Percentiles rank a stretch among this genome's conserved stretches.
phyloP scores from a whole-genome alignment of 257 asterid genomes.

The Linaria vulgaris region DNA sequence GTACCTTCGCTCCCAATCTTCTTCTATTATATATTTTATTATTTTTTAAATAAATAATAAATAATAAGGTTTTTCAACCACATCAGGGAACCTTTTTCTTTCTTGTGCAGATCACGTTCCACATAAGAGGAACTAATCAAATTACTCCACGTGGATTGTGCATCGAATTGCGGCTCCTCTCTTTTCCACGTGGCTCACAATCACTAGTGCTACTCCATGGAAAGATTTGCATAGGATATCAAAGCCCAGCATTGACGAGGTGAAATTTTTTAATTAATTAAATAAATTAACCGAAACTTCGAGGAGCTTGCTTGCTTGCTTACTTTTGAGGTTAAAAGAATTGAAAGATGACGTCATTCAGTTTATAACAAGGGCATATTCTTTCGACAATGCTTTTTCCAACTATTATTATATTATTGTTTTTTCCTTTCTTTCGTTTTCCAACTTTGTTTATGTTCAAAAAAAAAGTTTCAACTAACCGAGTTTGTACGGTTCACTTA shows the following conservation, averaged over 20 bases:
- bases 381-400: no score
- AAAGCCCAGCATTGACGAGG: neutral
- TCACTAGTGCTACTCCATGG: neutral
- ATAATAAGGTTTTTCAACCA: neutral
- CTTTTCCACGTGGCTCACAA: neutral
- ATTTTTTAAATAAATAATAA: no score
- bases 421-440: neutral
- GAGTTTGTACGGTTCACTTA: no score
- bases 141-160: neutral
- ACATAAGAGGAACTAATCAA: neutral
- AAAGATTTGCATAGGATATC: neutral
- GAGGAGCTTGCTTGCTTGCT: conserved; percentile 14
- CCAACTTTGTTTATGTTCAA: no score
- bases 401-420: neutral
- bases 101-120: neutral
- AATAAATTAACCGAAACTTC: conserved; percentile 10
- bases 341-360: neutral
- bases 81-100: neutral
- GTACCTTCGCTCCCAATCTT: conserved; percentile 17
- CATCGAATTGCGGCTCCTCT: neutral
- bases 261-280: no score
- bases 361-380: no score
- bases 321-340: neutral
- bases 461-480: no score
- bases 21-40: no score